A percentile compares a stretch with the other conserved stretches of the same genome.
Conservation (phyloP, 208 protist species). For the Crithidia expoeki region DNA sequence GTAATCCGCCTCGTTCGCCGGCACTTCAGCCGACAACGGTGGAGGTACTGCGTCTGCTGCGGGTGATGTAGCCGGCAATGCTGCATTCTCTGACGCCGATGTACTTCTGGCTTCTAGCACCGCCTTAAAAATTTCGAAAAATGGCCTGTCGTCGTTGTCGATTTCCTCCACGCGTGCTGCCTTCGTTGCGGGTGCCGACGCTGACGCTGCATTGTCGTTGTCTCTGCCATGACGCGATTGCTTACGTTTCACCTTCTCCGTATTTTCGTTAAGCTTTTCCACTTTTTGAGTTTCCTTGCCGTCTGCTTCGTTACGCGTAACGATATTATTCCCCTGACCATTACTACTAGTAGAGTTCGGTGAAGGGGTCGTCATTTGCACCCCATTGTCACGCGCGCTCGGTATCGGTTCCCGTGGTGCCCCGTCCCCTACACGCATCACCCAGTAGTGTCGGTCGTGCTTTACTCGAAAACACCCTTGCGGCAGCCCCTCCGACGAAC, state of each 20-base stretch:
- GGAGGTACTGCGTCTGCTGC: neutral
- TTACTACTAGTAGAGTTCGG: neutral
- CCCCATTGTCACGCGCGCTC: neutral
- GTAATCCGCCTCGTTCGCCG: neutral
- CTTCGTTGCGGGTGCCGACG: neutral
- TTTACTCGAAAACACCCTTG: slow-evolving; percentile 42
- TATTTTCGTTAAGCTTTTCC: too few relatives aligned
- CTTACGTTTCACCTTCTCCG: slow-evolving; percentile 2
- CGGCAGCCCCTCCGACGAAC: slow-evolving; percentile 36
- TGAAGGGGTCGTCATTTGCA: neutral
- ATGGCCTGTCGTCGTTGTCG: neutral
- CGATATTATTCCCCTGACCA: too few relatives aligned
- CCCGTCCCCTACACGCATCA: slow-evolving; percentile 24
- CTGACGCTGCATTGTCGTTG: neutral
- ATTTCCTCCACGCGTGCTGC: neutral
- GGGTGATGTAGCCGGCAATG: neutral
- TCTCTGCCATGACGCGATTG: neutral
- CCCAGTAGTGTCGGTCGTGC: slow-evolving; percentile 46
- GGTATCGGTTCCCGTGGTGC: neutral
- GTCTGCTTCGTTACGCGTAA: too few relatives aligned
- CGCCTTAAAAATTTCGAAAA: neutral
- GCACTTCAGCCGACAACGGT: neutral
- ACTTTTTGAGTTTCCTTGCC: slow-evolving; percentile 11
- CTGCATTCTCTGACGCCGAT: neutral
- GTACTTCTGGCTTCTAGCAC: neutral